Percentiles rank a stretch among this genome's conserved stretches.
These are phyloP conservation scores for Colletotrichum kahawae DNA, from an alignment of 2,329 filamentous ascomycete species.

Conservation along the genomic window DNA sequence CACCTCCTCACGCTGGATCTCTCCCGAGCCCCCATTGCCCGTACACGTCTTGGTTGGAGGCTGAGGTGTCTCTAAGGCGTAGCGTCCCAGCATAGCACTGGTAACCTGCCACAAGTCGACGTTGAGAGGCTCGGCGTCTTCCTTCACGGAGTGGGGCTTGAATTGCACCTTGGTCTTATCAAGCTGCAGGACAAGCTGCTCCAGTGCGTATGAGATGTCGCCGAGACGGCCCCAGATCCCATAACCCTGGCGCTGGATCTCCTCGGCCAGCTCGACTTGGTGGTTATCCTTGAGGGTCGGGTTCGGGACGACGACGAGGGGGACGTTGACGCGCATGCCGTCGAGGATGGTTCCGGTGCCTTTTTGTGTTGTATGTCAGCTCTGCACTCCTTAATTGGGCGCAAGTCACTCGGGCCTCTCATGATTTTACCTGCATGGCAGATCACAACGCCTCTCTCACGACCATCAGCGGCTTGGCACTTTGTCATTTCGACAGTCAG, in stretches of 20 bases:
- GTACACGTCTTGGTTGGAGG: neutral
- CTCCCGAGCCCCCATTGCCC: constrained; percentile 6
- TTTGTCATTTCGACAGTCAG: constrained; percentile 63
- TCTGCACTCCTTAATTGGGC: neutral
- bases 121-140: neutral
- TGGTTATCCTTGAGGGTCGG: constrained; percentile 84
- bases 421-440: constrained; percentile 81
- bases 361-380: constrained; percentile 38
- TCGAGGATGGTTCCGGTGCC: constrained; percentile 91
- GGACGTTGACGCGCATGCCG: constrained; percentile 73
- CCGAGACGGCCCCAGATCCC: constrained; percentile 52
- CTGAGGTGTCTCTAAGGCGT: neutral
- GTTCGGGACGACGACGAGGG: constrained; percentile 92
- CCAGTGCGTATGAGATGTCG: constrained; percentile 17
- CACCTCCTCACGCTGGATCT: constrained; percentile 39
- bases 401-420: neutral
- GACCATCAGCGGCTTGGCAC: constrained; percentile 52
- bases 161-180: constrained; percentile 17
- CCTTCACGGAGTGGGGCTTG: constrained; percentile 3
- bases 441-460: constrained; percentile 75
- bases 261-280: constrained; percentile 83
- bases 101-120: constrained; percentile 20
- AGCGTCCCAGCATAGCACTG: constrained; percentile 16
- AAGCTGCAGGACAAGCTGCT: constrained; percentile 17
- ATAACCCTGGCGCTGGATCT: constrained; percentile 77